phyloP scores from a whole-genome alignment of 2,329 filamentous ascomycete species.

The Bipolaris cookei region DNA sequence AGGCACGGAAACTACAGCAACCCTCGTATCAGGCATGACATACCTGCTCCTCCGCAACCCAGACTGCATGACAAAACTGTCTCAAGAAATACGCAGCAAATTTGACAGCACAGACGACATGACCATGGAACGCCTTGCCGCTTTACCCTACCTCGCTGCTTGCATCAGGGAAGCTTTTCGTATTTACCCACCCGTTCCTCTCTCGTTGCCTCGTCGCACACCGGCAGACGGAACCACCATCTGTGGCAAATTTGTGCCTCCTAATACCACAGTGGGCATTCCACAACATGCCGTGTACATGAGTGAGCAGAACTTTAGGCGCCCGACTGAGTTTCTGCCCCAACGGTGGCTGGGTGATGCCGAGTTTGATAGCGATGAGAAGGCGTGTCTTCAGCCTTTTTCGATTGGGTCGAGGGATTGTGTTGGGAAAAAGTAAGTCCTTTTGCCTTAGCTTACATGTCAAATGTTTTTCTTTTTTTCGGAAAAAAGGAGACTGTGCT shows the following conservation, averaged over 20 bases:
- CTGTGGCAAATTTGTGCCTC: conserved; percentile 47
- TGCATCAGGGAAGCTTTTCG: conserved; percentile 53
- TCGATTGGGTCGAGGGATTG: conserved; percentile 52
- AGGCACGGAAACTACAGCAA: conserved; percentile 56
- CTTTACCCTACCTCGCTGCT: conserved; percentile 48
- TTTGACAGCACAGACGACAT: conserved; percentile 44
- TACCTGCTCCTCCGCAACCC: conserved; percentile 45
- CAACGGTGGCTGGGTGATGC: conserved; percentile 50
- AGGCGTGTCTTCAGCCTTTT: conserved; percentile 53
- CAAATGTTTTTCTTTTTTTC: too few relatives aligned
- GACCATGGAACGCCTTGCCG: conserved; percentile 35
- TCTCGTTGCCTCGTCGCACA: conserved; percentile 43
- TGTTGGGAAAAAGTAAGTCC: conserved; percentile 47
- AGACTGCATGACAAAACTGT: conserved; percentile 32
- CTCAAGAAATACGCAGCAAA: conserved; percentile 36
- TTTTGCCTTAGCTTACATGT: neutral
- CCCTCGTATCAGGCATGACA: conserved; percentile 48
- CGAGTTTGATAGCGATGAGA: conserved; percentile 37
- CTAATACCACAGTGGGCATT: conserved; percentile 22
- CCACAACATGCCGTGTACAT: conserved; percentile 31
- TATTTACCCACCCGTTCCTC: conserved; percentile 52
- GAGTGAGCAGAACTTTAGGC: conserved; percentile 41
- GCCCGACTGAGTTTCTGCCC: conserved; percentile 48
- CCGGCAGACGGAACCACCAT: conserved; percentile 48
- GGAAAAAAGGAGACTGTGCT: conserved; percentile 1